Conservation (phyloP, 192 early-diverging fungal species). For the Mortierella antarctica region DNA sequence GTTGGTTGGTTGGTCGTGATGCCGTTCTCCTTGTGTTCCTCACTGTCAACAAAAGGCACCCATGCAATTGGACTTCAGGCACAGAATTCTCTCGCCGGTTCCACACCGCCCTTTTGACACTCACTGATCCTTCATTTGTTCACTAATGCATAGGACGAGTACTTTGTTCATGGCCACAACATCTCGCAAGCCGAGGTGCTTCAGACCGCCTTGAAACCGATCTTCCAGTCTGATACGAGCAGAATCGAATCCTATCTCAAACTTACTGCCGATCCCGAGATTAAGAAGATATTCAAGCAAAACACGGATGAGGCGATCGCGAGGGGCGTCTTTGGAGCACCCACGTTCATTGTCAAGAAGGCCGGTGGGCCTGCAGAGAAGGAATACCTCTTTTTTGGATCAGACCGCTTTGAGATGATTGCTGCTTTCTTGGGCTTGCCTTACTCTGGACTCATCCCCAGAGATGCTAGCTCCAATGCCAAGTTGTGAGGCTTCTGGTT, state of each 20-base stretch:
- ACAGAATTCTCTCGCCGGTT: neutral
- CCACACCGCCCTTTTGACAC: neutral
- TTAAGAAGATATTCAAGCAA: conserved; percentile 47
- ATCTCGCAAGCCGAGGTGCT: conserved; percentile 37
- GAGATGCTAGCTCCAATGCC: conserved; percentile 6
- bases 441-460: conserved; percentile 35
- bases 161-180: conserved; percentile 42
- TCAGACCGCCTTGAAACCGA: conserved; percentile 15
- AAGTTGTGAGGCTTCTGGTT: conserved; percentile 13
- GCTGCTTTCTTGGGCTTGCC: conserved; percentile 44
- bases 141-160: conserved; percentile 26
- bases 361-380: conserved; percentile 30
- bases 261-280: conserved; percentile 16
- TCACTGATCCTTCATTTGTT: neutral
- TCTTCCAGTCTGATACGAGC: conserved; percentile 9
- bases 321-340: conserved; percentile 61
- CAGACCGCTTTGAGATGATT: conserved; percentile 62
- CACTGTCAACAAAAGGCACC: no score
- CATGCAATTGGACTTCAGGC: neutral
- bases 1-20: neutral
- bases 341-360: conserved; percentile 60
- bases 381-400: conserved; percentile 67
- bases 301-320: conserved; percentile 59
- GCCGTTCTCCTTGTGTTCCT: neutral
- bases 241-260: conserved; percentile 20